phyloP scores from a whole-genome alignment of 2,329 filamentous ascomycete species.

The Nannizziopsis arthrosporioides region DNA sequence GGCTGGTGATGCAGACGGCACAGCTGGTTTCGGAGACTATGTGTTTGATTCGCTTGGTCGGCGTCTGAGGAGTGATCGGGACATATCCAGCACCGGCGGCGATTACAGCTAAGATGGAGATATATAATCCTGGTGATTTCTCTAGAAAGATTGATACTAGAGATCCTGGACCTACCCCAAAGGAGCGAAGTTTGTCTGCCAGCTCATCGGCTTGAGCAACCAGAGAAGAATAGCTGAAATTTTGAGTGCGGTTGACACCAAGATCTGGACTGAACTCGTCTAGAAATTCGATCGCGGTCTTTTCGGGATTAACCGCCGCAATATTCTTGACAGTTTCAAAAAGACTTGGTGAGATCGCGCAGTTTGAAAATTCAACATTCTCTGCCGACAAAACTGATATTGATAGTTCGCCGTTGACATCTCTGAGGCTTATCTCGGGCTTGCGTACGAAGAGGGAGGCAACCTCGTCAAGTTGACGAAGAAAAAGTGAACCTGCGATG shows the following conservation, averaged over 20 bases:
- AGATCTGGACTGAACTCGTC: slow-evolving; percentile 33
- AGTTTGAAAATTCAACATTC: slow-evolving; percentile 32
- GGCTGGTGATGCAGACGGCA: slow-evolving; percentile 34
- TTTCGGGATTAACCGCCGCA: slow-evolving; percentile 39
- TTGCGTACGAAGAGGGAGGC: slow-evolving; percentile 34
- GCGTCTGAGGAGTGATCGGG: slow-evolving; percentile 64
- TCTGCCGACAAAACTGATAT: slow-evolving; percentile 38
- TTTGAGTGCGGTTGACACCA: slow-evolving; percentile 25
- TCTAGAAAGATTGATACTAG: slow-evolving; percentile 66
- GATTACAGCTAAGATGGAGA: slow-evolving; percentile 59
- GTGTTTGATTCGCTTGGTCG: slow-evolving; percentile 45
- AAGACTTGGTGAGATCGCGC: slow-evolving; percentile 36
- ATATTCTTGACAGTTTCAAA: slow-evolving; percentile 45
- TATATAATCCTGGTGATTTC: slow-evolving; percentile 62
- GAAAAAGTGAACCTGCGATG: slow-evolving; percentile 46
- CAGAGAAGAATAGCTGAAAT: slow-evolving; percentile 53
- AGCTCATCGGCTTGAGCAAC: slow-evolving; percentile 54
- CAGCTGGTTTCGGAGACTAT: slow-evolving; percentile 54
- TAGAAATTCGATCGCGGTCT: slow-evolving; percentile 55
- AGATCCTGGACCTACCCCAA: slow-evolving; percentile 41
- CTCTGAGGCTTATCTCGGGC: slow-evolving; percentile 24
- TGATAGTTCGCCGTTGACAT: slow-evolving; percentile 23
- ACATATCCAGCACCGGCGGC: slow-evolving; percentile 70
- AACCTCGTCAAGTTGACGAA: slow-evolving; percentile 50
- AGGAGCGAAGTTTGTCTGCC: slow-evolving; percentile 43